Evolutionary conservation across 2,329 filamentous ascomycete species (phyloP).

Genomic region (Apiospora sp.): DNA sequence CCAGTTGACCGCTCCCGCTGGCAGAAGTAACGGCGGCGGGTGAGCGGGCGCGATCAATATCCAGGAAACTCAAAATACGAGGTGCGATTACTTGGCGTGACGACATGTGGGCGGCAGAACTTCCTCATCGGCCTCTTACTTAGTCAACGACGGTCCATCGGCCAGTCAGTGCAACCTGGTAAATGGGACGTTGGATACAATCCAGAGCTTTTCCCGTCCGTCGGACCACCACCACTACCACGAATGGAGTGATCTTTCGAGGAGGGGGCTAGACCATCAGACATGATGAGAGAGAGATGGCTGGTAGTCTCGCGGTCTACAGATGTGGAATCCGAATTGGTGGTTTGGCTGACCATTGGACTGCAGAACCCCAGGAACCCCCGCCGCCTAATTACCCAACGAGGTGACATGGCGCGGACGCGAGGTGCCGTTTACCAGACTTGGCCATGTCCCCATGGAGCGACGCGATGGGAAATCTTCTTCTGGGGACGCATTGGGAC

Average conservation of each 20-base stretch:
- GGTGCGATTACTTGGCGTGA: slow-evolving; percentile 7
- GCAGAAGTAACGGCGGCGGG: not conserved
- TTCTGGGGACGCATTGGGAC: not conserved
- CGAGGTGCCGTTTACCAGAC: slow-evolving; percentile 12
- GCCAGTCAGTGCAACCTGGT: not conserved
- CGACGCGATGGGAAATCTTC: not conserved
- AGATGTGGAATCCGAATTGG: not conserved
- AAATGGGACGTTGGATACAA: not conserved
- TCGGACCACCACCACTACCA: not conserved
- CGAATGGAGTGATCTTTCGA: not conserved
- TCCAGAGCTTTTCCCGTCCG: not conserved
- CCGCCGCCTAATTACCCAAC: slow-evolving; percentile 17
- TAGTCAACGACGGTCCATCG: not conserved
- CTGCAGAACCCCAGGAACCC: not conserved
- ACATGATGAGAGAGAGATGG: too few species aligned
- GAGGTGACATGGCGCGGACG: slow-evolving; percentile 17
- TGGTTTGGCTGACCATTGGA: too few species aligned
- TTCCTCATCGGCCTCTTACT: not conserved
- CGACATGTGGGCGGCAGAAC: not conserved
- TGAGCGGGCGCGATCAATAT: not conserved
- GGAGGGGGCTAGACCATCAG: not conserved
- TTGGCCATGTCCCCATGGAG: not conserved
- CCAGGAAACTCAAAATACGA: slow-evolving; percentile 15
- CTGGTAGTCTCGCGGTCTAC: not conserved
- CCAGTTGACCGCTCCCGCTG: not conserved